These are phyloP conservation scores for Fusarium sarcochroum DNA, from an alignment of 2,329 filamentous ascomycete genomes.

Conservation along the genomic window DNA sequence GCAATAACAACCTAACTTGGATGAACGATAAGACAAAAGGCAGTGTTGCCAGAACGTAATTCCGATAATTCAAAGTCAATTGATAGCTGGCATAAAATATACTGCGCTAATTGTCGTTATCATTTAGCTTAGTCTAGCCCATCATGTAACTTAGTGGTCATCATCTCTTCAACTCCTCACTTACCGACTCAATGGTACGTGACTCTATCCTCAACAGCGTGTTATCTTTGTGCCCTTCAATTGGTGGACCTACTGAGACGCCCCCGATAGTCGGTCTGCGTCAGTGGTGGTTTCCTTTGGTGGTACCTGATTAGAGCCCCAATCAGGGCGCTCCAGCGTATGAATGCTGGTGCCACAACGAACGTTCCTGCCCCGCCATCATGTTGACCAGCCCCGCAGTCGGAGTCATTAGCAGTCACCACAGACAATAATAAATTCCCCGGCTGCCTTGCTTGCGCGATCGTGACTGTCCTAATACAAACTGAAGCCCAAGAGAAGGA, in stretches of 20 bases:
- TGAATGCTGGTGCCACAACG: constrained; percentile 27
- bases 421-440: constrained; percentile 44
- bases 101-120: too few relatives aligned
- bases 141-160: background rate
- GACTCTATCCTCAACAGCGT: constrained; percentile 29
- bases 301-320: constrained; percentile 36
- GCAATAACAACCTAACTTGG: background rate
- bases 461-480: constrained; percentile 29
- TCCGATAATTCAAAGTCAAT: background rate
- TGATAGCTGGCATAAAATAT: too few relatives aligned
- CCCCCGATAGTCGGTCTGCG: constrained; percentile 27
- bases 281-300: constrained; percentile 15
- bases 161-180: background rate
- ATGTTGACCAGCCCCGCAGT: constrained; percentile 46
- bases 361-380: constrained; percentile 43
- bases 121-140: background rate
- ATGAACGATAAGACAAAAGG: background rate
- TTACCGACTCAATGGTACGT: background rate
- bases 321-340: constrained; percentile 28
- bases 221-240: constrained; percentile 36
- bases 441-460: constrained; percentile 25
- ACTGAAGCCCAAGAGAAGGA: constrained; percentile 7
- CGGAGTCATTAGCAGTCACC: constrained; percentile 46
- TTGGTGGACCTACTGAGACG: constrained; percentile 36
- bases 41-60: background rate